Evolutionary conservation across 2,329 filamentous ascomycete genomes (phyloP).

Genomic region (Camptophora hylomeconis): DNA sequence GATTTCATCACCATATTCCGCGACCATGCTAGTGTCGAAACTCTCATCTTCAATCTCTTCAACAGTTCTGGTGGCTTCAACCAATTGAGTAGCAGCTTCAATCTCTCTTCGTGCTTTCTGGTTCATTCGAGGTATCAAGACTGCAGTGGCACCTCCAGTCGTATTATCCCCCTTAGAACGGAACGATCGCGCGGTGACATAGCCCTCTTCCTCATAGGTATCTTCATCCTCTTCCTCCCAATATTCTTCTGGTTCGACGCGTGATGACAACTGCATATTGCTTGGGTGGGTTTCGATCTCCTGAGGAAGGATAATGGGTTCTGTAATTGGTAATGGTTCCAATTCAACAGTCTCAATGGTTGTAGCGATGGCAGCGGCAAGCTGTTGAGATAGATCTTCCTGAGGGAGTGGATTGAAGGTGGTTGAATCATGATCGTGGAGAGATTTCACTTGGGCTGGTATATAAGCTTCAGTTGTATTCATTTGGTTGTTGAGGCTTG

Average conservation of each 20-base stretch:
- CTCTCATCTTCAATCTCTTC: slow-evolving; percentile 79
- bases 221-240: slow-evolving; percentile 62
- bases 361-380: slow-evolving; percentile 1
- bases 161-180: slow-evolving; percentile 65
- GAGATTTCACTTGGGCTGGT: slow-evolving; percentile 6
- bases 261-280: too few species aligned
- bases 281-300: slow-evolving; percentile 10
- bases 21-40: slow-evolving; percentile 95
- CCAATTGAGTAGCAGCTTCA: slow-evolving; percentile 50
- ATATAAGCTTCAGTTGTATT: slow-evolving; percentile 1
- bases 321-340: slow-evolving; percentile 11
- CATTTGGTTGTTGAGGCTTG: slow-evolving; percentile 2
- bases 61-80: slow-evolving; percentile 50
- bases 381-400: slow-evolving; percentile 2
- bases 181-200: slow-evolving; percentile 65
- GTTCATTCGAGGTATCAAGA: slow-evolving; percentile 62
- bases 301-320: slow-evolving; percentile 1
- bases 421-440: slow-evolving; percentile 1
- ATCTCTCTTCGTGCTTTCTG: slow-evolving; percentile 61
- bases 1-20: slow-evolving; percentile 92
- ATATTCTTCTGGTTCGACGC: slow-evolving; percentile 55
- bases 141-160: slow-evolving; percentile 47
- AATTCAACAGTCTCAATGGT: slow-evolving; percentile 4
- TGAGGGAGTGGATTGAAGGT: slow-evolving; percentile 1
- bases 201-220: slow-evolving; percentile 55